phyloP scores from a whole-genome alignment of 2,329 filamentous ascomycete species.

The Thermothelomyces thermophilus region DNA sequence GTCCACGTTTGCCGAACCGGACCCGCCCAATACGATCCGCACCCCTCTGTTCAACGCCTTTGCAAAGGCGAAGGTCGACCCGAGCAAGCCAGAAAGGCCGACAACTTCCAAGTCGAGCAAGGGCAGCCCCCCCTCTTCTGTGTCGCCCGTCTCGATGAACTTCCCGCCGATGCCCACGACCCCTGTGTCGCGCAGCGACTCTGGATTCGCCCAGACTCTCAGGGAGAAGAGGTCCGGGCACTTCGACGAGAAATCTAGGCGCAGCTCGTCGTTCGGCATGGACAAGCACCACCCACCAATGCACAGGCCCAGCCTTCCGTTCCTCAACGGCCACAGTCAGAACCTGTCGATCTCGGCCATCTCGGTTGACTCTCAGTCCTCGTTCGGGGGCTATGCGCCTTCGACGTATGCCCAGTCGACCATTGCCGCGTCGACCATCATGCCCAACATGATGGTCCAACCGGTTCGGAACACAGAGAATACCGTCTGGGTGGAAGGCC shows the following conservation, averaged over 20 bases:
- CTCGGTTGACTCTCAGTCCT: constrained; percentile 60
- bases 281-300: constrained; percentile 58
- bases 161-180: constrained; percentile 73
- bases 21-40: constrained; percentile 43
- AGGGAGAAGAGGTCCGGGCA: constrained; percentile 92
- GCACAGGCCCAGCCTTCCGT: constrained; percentile 66
- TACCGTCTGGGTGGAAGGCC: constrained; percentile 77
- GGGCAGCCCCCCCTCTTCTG: constrained; percentile 55
- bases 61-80: constrained; percentile 64
- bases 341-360: constrained; percentile 55
- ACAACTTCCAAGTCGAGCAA: constrained; percentile 62
- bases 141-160: constrained; percentile 70
- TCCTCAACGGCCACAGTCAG: constrained; percentile 58
- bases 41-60: constrained; percentile 88
- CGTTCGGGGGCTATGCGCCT: constrained; percentile 68
- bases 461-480: constrained; percentile 73
- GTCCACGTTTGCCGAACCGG: constrained; percentile 69
- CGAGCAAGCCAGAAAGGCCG: constrained; percentile 64
- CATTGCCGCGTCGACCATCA: constrained; percentile 74
- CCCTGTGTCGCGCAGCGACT: constrained; percentile 82
- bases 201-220: constrained; percentile 78
- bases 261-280: constrained; percentile 88
- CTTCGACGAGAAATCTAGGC: constrained; percentile 69
- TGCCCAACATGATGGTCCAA: constrained; percentile 77
- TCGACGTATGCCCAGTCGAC: constrained; percentile 84